These are phyloP conservation scores for Bipolaris oryzae DNA, from an alignment of 2,329 filamentous ascomycete genomes.

Conservation along the genomic window DNA sequence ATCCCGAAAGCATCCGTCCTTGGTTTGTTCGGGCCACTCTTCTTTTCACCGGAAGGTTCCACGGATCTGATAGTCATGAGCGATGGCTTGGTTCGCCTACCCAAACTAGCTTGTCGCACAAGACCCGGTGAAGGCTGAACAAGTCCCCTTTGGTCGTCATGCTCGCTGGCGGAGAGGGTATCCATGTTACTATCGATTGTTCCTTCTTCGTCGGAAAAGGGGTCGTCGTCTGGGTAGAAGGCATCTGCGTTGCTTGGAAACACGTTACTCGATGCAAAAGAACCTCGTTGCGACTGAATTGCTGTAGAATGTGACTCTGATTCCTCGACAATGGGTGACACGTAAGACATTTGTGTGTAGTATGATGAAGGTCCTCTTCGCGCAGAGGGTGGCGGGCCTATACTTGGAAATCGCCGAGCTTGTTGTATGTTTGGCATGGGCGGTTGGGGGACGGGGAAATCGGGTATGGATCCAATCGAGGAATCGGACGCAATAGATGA, in stretches of 20 bases:
- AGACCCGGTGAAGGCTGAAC: slow-evolving; percentile 42
- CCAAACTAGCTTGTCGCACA: slow-evolving; percentile 55
- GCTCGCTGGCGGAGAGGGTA: slow-evolving; percentile 38
- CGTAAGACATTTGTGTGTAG: slow-evolving; percentile 55
- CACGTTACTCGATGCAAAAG: slow-evolving; percentile 57
- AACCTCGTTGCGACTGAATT: slow-evolving; percentile 49
- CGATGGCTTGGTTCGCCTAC: slow-evolving; percentile 55
- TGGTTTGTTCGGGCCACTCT: slow-evolving; percentile 24
- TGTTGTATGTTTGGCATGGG: slow-evolving; percentile 44
- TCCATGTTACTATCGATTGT: slow-evolving; percentile 43
- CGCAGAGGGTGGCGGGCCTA: slow-evolving; percentile 57
- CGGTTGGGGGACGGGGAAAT: slow-evolving; percentile 49
- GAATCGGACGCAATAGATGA: slow-evolving; percentile 50
- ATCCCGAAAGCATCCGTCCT: slow-evolving; percentile 22
- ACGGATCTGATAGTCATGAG: slow-evolving; percentile 56
- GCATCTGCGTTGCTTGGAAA: slow-evolving; percentile 52
- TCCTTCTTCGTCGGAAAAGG: slow-evolving; percentile 48
- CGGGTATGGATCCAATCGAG: slow-evolving; percentile 50
- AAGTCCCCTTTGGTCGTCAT: slow-evolving; percentile 47
- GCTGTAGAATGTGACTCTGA: slow-evolving; percentile 53
- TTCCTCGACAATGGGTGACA: slow-evolving; percentile 58
- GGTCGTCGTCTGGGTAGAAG: slow-evolving; percentile 49
- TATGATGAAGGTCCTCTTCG: slow-evolving; percentile 56
- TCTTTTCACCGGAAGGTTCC: slow-evolving; percentile 43
- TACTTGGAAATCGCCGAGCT: slow-evolving; percentile 48